Evolutionary conservation across 441 rosid genomes (phyloP), one percentile per base, ranked within the genome.

Genomic region (Arabidopsis hybrid): DNA sequence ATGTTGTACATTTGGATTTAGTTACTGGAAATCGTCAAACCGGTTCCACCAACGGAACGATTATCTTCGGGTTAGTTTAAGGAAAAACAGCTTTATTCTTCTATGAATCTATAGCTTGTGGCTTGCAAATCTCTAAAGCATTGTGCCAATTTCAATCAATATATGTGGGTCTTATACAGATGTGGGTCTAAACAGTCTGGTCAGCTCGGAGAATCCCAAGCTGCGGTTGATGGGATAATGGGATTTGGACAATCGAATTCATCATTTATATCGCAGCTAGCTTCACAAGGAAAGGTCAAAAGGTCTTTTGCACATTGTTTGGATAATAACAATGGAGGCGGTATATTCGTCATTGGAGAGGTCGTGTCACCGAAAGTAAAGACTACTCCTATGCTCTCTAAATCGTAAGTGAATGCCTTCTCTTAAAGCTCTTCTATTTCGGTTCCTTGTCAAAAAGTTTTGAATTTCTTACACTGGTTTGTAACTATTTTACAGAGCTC

Each of bases 171-270:
- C 7, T 72, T 60, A 18, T 47, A 61, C 72, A 95, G 97, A 60
- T 95, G 99, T 60, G 95, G 96, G 14, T 85, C 82, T 73, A 83
- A 79, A 74, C 97, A 91, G 83, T 86, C 96, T 47, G 99, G 99
- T 63, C 90, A 85, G 60, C 81, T 91, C 6, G 88, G 93, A 32
- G 69, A 85, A 70, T 84, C 97, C 4, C 32, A 69, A 55, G 84
- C 81, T 67, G 97, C 96, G 58, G 85, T 91, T 76, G 96, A 93
- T 73, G 97, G 99, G 68, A 89, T 92, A 64, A 72, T 92, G 75
- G 98, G 98, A 61, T 91, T 95, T 73, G 99, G 99, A 69, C 95
- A 92, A 65, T 81, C 97, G 58, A 91, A 89, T 79, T 84, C 98
- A n/a, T 91, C 99, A 18, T 58, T 92, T 84, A 79, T 89, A 76